Conservation (phyloP, 2,329 filamentous ascomycete species). For the Calonectria hongkongensis region DNA sequence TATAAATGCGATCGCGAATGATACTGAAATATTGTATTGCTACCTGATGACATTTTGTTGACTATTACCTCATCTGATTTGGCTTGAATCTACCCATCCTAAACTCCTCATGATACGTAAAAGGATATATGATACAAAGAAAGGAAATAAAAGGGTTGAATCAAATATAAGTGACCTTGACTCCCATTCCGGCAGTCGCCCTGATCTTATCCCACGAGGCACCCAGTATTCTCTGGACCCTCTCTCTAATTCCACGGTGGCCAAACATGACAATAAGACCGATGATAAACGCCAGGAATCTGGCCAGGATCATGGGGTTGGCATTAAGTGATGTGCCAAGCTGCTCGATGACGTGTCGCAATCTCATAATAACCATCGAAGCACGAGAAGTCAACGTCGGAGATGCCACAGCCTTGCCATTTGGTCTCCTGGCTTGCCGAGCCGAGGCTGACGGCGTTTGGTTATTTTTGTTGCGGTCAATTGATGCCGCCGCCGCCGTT, state of each 20-base stretch:
- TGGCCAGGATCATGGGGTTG: constrained; percentile 75
- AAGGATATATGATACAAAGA: constrained; percentile 52
- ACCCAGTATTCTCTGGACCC: constrained; percentile 80
- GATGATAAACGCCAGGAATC: constrained; percentile 85
- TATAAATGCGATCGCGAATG: constrained; percentile 31
- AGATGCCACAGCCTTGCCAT: constrained; percentile 55
- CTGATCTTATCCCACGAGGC: constrained; percentile 87
- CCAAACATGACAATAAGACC: constrained; percentile 86
- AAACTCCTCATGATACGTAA: constrained; percentile 56
- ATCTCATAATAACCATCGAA: constrained; percentile 70
- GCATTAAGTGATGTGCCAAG: constrained; percentile 70
- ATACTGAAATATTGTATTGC: constrained; percentile 33
- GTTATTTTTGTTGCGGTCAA: constrained; percentile 56
- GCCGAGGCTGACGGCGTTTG: constrained; percentile 60
- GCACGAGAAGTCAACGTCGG: constrained; percentile 69
- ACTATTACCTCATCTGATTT: constrained; percentile 43
- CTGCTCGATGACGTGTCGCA: constrained; percentile 71
- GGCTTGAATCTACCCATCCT: constrained; percentile 45
- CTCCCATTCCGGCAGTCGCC: constrained; percentile 93
- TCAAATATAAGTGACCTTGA: constrained; percentile 97
- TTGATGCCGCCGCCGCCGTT: constrained; percentile 48
- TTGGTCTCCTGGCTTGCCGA: constrained; percentile 55
- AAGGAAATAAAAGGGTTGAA: constrained; percentile 33
- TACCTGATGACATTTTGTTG: constrained; percentile 42
- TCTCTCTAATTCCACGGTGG: constrained; percentile 83